Evolutionary conservation across 331 rosid species (phyloP).

Genomic region (Rosa hybrid): DNA sequence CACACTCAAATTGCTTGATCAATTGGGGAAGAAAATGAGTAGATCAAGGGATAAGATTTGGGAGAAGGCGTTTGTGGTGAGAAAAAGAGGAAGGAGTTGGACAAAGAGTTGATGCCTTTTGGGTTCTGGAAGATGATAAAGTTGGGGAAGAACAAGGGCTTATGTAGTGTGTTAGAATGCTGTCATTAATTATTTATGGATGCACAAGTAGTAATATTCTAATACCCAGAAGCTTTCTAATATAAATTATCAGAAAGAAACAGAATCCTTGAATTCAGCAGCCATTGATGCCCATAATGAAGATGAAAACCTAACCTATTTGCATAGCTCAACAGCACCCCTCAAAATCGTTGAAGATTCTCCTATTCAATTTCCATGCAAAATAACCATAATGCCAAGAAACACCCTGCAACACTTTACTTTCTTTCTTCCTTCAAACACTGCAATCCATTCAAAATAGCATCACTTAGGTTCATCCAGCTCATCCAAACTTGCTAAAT

Average conservation of each 20-base stretch:
- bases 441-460: background rate
- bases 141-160: background rate
- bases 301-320: background rate
- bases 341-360: background rate
- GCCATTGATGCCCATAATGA: background rate
- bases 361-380: background rate
- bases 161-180: background rate
- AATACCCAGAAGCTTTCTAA: background rate
- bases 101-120: background rate
- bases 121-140: background rate
- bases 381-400: background rate
- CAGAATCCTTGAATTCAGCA: background rate
- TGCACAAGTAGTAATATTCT: background rate
- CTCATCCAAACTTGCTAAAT: background rate
- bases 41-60: background rate
- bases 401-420: background rate
- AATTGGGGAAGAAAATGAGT: background rate
- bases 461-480: background rate
- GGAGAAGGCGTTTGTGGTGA: background rate
- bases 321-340: background rate
- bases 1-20: background rate
- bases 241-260: background rate
- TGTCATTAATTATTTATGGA: background rate
- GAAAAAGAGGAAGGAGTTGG: background rate
- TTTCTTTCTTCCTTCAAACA: conserved; percentile 1